Evolutionary conservation across 345 rosid genomes (phyloP), one percentile per base, ranked within the genome.

Genomic region (Anastatica hierochuntica): DNA sequence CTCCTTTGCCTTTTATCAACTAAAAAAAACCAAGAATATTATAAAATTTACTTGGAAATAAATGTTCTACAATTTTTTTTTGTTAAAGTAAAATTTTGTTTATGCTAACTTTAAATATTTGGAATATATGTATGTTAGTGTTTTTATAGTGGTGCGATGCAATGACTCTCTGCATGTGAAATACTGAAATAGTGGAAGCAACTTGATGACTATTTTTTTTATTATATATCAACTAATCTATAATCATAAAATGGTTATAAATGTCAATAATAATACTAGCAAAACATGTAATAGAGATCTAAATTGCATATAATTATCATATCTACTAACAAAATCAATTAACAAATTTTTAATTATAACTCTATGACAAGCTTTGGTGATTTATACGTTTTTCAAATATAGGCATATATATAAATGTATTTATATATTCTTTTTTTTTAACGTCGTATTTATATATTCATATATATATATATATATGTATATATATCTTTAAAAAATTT

Each of bases 81-180:
- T 38, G 27, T 24, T 24, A 3, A 24, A 7, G n/a, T n/a, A n/a
- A n/a, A n/a, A n/a, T n/a, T n/a, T n/a, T n/a, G n/a, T n/a, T n/a
- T 27, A 26, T 37, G 47, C 48, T 54, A 29, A 31, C 24, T 38
- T 17, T 2, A 36, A 49, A 14, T 19, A 42, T 20, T 8, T n/a
- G 16, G 37, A 19, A 16, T 15, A 14, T 24, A 14, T 11, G 4
- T 26, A 11, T 27, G 31, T n/a, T 21, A 23, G 3, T 4, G 7
- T 14, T 20, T 13, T n/a, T n/a, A n/a, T n/a, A n/a, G n/a, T n/a
- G n/a, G n/a, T n/a, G n/a, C n/a, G 26, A 35, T 8, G 19, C 29
- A 17, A 42, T 56, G 37, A 27, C 58, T 49, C 18, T 54, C 19
- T 52, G 51, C 69, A 64, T 41, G 69, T 64, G 63, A 16, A 41